Evolutionary conservation across 768 basidiomycete genomes (phyloP), one percentile per base, ranked within the genome.

Genomic region (Pleurotus cornucopiae): DNA sequence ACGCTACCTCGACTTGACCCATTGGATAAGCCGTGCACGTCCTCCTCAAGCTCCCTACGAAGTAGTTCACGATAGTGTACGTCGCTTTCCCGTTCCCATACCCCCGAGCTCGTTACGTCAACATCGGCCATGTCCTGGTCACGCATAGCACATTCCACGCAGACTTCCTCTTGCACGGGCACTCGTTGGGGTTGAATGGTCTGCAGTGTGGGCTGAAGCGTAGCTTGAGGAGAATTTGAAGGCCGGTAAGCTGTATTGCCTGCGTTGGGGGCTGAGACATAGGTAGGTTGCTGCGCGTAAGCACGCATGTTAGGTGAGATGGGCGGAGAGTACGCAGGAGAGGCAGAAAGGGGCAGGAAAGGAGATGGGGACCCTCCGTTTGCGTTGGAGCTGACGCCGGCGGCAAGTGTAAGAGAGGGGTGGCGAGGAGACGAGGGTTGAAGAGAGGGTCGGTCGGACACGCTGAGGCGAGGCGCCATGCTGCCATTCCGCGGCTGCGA

Each of bases 101-200:
- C 81, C 1, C 94, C 92, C 7, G 86, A 84, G 25, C 85, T 83
- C 2, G 85, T 81, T 18, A 97, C 97, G 68, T 91, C 82, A 21
- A 99, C 93, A 68, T 97, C 95, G 6, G 88, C 92, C 89, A 99
- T 93, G 67, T 99, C 97, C 66, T 96, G 85, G 70, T 99, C 97
- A 30, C 97, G 86, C 95, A 98, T 98, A 57, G 97, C 89, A 66
- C 97, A 99, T 70, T 98, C 97, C 37, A 97, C 77, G 63, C 96
- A 99, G 26, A 98, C 74, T 68, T 98, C 96, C 63, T 91, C 89
- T 60, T 81, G 85, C n/a, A 75, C 80, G 12, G 75, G 82, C 16
- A 53, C 51, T 41, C 51, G 37, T n/a, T 53, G 51, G 6, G 16
- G 68, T 75, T 6, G 76, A 69, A 14, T 69, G 69, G 59, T 72